Conservation (phyloP, 179 eudicot species). For the Spinacia oleracea region DNA sequence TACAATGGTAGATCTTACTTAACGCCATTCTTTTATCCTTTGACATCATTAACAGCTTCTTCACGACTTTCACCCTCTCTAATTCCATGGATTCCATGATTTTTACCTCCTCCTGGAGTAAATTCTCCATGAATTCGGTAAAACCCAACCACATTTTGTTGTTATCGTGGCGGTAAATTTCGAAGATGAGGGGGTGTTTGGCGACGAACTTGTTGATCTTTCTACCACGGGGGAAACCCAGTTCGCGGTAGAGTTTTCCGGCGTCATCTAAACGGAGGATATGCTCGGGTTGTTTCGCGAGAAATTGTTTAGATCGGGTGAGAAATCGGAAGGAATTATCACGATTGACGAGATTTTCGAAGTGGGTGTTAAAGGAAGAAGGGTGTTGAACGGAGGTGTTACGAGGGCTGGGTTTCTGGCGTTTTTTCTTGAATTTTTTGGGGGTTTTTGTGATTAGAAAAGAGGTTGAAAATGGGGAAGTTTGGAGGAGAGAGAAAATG, state of each 20-base stretch:
- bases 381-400: constrained; percentile 60
- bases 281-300: constrained; percentile 71
- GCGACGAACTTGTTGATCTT: constrained; percentile 54
- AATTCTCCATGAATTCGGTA: constrained; percentile 65
- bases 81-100: constrained; percentile 49
- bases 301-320: constrained; percentile 62
- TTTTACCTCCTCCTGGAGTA: constrained; percentile 53
- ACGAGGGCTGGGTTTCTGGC: constrained; percentile 61
- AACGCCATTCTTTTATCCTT: constrained; percentile 62
- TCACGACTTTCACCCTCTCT: constrained; percentile 59
- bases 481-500: constrained; percentile 21
- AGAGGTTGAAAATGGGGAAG: constrained; percentile 66
- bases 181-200: constrained; percentile 68
- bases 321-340: constrained; percentile 67
- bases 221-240: constrained; percentile 91
- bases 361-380: constrained; percentile 46
- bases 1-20: constrained; percentile 73
- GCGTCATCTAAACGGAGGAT: constrained; percentile 81
- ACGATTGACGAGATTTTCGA: constrained; percentile 57
- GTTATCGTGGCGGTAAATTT: constrained; percentile 68
- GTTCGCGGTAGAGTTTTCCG: constrained; percentile 74
- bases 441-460: constrained; percentile 87
- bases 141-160: constrained; percentile 86
- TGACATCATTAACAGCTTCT: constrained; percentile 85
- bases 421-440: constrained; percentile 53